phyloP scores from a whole-genome alignment of 2,329 filamentous ascomycete genomes.

The Ambrosiella xylebori region DNA sequence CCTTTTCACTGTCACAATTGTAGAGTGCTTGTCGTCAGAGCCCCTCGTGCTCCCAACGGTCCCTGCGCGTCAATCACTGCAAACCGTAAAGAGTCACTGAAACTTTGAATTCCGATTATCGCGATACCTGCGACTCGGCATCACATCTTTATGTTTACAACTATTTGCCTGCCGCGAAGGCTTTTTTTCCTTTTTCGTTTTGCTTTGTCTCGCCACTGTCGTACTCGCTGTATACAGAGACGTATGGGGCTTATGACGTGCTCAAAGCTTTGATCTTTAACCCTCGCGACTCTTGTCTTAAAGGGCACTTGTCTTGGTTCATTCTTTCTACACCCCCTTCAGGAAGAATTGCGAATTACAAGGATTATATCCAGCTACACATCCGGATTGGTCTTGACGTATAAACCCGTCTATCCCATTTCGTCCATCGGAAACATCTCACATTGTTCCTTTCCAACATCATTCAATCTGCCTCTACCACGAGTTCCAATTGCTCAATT shows the following conservation, averaged over 20 bases:
- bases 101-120: neutral
- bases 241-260: constrained; percentile 10
- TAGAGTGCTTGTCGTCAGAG: neutral
- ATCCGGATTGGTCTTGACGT: neutral
- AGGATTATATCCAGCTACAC: neutral
- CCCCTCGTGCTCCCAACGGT: neutral
- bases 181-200: neutral
- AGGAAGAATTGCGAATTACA: neutral
- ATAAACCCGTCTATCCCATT: neutral
- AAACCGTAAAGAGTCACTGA: neutral
- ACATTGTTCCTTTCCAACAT: neutral
- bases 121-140: neutral
- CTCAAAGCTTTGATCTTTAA: constrained; percentile 9
- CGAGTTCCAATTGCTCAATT: neutral
- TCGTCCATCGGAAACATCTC: neutral
- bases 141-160: neutral
- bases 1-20: neutral
- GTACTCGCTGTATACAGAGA: neutral
- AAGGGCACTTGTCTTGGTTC: neutral
- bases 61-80: neutral
- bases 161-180: neutral
- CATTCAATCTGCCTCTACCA: neutral
- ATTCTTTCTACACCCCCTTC: neutral
- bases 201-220: neutral
- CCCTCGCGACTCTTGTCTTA: neutral